A percentile compares a stretch with the other conserved stretches of the same genome.
Conservation (phyloP, 768 basidiomycete species). For the Pleurotus eryngii region DNA sequence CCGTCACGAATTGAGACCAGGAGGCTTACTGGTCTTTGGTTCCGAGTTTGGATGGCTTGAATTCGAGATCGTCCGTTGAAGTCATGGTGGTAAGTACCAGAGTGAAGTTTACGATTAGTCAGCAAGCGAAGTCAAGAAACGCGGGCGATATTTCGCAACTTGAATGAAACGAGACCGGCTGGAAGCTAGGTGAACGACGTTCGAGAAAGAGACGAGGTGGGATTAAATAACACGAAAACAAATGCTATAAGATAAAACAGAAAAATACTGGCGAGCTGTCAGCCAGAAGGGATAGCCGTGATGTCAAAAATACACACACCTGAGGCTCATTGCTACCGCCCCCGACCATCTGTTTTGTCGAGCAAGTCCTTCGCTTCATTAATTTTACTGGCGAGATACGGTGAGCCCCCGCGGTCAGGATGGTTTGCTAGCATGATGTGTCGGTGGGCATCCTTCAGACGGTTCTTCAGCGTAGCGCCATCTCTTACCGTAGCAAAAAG, state of each 20-base stretch:
- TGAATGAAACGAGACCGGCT: too few relatives aligned
- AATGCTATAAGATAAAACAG: conserved; percentile 2
- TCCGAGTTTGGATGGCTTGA: conserved; percentile 72
- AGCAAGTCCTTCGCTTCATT: conserved; percentile 96
- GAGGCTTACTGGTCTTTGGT: conserved; percentile 70
- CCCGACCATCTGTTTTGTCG: conserved; percentile 70
- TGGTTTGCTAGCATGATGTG: conserved; percentile 98
- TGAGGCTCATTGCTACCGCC: conserved; percentile 21
- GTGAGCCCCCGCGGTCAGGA: conserved; percentile 97
- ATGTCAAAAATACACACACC: background rate
- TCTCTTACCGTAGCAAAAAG: conserved; percentile 52
- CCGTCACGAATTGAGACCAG: background rate
- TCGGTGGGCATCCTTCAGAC: conserved; percentile 92
- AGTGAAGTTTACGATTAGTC: conserved; percentile 25
- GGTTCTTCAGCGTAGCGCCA: conserved; percentile 65
- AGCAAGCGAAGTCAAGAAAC: conserved; percentile 11
- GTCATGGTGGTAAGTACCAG: conserved; percentile 19
- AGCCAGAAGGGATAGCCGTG: background rate
- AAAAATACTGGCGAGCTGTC: background rate
- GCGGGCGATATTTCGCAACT: too few relatives aligned
- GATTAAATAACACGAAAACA: conserved; percentile 7
- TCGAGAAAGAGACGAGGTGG: background rate
- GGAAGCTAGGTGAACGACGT: background rate
- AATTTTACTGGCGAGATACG: conserved; percentile 96
- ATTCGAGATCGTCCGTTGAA: conserved; percentile 28